Evolutionary conservation across 371 early-diverging fungal genomes (phyloP), one percentile per base, ranked within the genome.

Genomic region (Mucor lusitanicus): DNA sequence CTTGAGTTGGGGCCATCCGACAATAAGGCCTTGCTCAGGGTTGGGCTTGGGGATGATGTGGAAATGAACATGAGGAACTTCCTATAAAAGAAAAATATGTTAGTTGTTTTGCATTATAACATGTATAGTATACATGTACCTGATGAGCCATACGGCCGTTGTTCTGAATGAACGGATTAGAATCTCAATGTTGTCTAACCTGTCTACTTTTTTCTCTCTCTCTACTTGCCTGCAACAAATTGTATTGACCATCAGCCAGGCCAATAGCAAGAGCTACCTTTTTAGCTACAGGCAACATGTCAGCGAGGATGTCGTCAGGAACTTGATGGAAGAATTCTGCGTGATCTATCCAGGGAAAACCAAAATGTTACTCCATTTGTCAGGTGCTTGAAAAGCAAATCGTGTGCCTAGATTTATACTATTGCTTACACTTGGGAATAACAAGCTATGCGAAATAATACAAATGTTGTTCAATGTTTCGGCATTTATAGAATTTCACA

Each of bases 51-150:
- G 95, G 68, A 95, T 95, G 54, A 95, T 81, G 71, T 97, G 97
- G 84, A 95, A 95, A 70, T 97, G 97, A 21, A 95, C 97, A 70
- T 97, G 97, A 53, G 85, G 87, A 13, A 96, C 94, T 46, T 84
- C 89, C 81, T 81, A 63, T n/a, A 32, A 53, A 35, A 37, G 17
- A 59, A 50, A 50, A 50, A 50, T 13, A 50, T 50, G 50, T 50
- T 50, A 50, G 50, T 50, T 50, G 48, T 12, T 1, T 50, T 50
- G 50, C 21, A 13, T 50, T 50, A 7, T 44, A 17, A 44, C 23
- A 12, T 30, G 15, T 5, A n/a, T 32, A 7, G 3, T 32, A 55
- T 17, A 64, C 37, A 76, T 21, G 57, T 73, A 78, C 79, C 67
- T 79, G 79, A 63, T 79, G 79, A 35, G 79, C 79, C 71, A 79